phyloP scores from a whole-genome alignment of 441 rosid genomes.

The Mallotus repandus region DNA sequence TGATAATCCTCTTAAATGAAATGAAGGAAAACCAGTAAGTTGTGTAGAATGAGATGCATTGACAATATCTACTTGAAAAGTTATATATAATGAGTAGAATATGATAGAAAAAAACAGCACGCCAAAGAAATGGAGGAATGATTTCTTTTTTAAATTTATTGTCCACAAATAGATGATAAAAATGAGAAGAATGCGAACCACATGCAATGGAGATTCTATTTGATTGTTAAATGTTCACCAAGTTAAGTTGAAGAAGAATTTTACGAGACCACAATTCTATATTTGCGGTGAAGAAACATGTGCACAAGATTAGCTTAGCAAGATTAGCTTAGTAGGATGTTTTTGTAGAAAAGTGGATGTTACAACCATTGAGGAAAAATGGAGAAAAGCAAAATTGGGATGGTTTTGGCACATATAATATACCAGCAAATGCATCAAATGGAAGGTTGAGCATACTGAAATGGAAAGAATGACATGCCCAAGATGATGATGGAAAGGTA shows the following conservation, averaged over 20 bases:
- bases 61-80: background rate
- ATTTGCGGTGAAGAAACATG: background rate
- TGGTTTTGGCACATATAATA: background rate
- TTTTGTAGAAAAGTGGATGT: background rate
- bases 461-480: background rate
- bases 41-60: background rate
- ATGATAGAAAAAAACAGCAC: background rate
- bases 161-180: background rate
- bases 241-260: background rate
- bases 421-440: background rate
- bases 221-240: background rate
- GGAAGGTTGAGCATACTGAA: background rate
- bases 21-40: background rate
- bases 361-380: background rate
- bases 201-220: background rate
- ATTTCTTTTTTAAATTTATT: background rate
- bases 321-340: background rate
- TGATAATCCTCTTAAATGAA: background rate
- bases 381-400: background rate
- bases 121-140: background rate
- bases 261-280: background rate
- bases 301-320: background rate
- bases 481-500: background rate
- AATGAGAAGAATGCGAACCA: background rate
- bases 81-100: background rate